A percentile compares a stretch with the other conserved stretches of the same genome.
These are phyloP conservation scores for Botryobasidium botryosum DNA, from an alignment of 768 basidiomycete genomes.

Conservation along the genomic window DNA sequence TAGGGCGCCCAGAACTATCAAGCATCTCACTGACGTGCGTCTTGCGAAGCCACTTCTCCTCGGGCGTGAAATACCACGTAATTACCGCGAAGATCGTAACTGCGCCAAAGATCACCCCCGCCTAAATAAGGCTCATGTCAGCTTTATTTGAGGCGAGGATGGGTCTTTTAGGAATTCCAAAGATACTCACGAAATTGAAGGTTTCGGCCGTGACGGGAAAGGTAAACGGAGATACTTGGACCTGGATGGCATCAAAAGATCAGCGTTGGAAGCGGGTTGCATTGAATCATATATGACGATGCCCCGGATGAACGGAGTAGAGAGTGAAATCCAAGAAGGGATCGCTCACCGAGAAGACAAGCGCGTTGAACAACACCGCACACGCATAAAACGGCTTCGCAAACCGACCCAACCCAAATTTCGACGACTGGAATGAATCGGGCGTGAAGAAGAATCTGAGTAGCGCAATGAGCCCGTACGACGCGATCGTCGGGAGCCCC, in stretches of 20 bases:
- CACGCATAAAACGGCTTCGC: conserved; percentile 51
- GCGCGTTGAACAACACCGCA: conserved; percentile 50
- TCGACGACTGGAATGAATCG: conserved; percentile 50
- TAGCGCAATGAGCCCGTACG: conserved; percentile 67
- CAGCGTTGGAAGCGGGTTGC: neutral
- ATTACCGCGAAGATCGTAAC: conserved; percentile 63
- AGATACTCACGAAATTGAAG: conserved; percentile 65
- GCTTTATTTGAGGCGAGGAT: neutral
- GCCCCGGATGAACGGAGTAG: neutral
- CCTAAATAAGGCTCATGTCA: conserved; percentile 25
- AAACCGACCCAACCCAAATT: conserved; percentile 52
- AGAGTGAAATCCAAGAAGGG: neutral
- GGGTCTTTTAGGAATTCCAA: neutral
- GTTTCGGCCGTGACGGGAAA: conserved; percentile 62
- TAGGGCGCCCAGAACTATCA: conserved; percentile 10
- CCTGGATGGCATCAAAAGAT: conserved; percentile 26
- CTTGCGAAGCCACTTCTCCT: conserved; percentile 61
- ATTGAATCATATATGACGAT: neutral
- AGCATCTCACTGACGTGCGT: conserved; percentile 23
- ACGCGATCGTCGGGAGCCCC: conserved; percentile 71
- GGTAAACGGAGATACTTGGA: conserved; percentile 71
- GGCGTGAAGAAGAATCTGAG: conserved; percentile 68
- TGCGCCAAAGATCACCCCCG: conserved; percentile 58
- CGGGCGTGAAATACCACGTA: conserved; percentile 65
- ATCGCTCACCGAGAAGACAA: conserved; percentile 51